Base-by-base conservation (phyloP, 2,329 filamentous ascomycete species). In the Rutstroemia sp. region DNA sequence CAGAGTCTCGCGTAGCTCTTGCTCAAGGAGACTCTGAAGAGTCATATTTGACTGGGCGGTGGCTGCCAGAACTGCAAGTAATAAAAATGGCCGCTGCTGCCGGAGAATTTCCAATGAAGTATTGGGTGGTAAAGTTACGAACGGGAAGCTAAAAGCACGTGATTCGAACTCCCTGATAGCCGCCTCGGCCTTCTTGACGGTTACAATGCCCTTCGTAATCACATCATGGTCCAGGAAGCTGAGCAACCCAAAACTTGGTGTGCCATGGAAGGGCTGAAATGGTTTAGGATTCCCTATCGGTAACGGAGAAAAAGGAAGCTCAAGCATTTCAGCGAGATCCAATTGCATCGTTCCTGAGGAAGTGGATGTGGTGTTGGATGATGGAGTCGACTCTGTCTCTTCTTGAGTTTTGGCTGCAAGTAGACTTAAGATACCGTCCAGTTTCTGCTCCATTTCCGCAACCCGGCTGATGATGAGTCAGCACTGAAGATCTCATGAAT, bases 1-100 rank as follows among this genome's bases (percentile, higher is more conserved):
- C n/a, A 82, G 62, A 0, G 80, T 73, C 63, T 81, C 81, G 30
- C 79, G 72, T 51, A 83, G 79, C 67, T 83, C 80, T 49, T 78
- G 75, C 27, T 83, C 80, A 46, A 83, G 81, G 2, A 79, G 69
- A 14, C 69, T 74, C 55, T 82, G 77, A 0, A 79, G 75, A 60
- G 79, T 77, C 21, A 78, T 63, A n/a, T 76, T 75, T 10, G 65
- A 71, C 30, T 75, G 74, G 1, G 73, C 75, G 37, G 78, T 77
- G 1, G 76, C 74, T 2, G 79, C 75, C 1, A 83, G 67, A 18
- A 83, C 76, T 2, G 80, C 76, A 12, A 83, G 66, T 38, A 83
- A 65, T 18, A 83, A 69, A 62, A 83, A 81, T 0, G 81, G 81
- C 25, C 72, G 71, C 73, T 73, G 0, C 69, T 69, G 0, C 65